Conservation (phyloP, 1,139 yeast genomes). For the Candida neerlandica region DNA sequence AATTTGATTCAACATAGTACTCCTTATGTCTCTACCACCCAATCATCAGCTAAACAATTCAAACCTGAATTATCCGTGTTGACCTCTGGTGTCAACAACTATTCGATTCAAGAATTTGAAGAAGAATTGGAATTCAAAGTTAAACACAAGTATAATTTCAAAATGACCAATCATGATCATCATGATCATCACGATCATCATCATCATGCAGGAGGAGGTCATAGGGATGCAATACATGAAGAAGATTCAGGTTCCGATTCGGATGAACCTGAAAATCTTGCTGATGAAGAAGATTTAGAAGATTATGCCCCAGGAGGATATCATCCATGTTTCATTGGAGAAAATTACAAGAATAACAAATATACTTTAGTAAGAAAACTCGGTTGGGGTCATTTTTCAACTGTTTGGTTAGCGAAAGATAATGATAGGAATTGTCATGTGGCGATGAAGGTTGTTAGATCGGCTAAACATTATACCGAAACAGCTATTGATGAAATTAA, state of each 20-base stretch:
- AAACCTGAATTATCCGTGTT: slow-evolving; percentile 43
- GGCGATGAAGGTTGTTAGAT: slow-evolving; percentile 82
- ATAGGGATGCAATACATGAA: slow-evolving; percentile 20
- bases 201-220: too few species aligned
- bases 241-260: slow-evolving; percentile 47
- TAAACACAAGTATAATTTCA: slow-evolving; percentile 7
- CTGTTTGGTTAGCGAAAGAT: slow-evolving; percentile 60
- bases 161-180: not conserved
- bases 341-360: slow-evolving; percentile 57
- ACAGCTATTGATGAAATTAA: slow-evolving; percentile 86
- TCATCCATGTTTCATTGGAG: slow-evolving; percentile 83
- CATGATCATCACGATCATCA: too few species aligned
- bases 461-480: slow-evolving; percentile 75
- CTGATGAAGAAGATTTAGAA: slow-evolving; percentile 64
- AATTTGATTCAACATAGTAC: slow-evolving; percentile 26
- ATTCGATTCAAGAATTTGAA: slow-evolving; percentile 21
- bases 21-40: slow-evolving; percentile 31
- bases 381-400: slow-evolving; percentile 56
- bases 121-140: slow-evolving; percentile 23
- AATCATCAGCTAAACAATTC: slow-evolving; percentile 29
- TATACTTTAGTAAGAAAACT: slow-evolving; percentile 75
- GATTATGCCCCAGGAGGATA: slow-evolving; percentile 87
- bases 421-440: slow-evolving; percentile 59
- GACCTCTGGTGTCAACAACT: slow-evolving; percentile 31
- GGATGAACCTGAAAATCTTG: slow-evolving; percentile 39